Conservation (phyloP, 768 basidiomycete species). For the Guyanaporus albipodus region DNA sequence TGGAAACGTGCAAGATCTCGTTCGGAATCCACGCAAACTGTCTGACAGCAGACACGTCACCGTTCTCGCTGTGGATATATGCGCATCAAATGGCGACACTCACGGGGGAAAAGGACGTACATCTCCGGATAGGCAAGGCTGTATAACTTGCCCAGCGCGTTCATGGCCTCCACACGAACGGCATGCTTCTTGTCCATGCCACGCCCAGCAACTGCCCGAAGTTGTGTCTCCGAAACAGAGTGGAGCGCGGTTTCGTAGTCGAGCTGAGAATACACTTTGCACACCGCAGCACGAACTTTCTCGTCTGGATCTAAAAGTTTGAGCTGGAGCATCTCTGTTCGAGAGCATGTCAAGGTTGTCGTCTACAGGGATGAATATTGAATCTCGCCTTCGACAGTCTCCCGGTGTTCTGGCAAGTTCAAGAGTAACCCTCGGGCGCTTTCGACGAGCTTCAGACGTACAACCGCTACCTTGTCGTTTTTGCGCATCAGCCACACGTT, state of each 20-base stretch:
- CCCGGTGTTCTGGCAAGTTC: conserved; percentile 62
- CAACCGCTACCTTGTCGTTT: conserved; percentile 66
- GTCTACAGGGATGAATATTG: background rate
- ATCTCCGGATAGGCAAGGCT: conserved; percentile 84
- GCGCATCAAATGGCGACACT: conserved; percentile 1
- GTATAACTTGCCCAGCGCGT: conserved; percentile 73
- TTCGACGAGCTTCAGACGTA: conserved; percentile 80
- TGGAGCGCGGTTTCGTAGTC: conserved; percentile 92
- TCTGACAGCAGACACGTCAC: conserved; percentile 61
- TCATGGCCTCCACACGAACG: conserved; percentile 75
- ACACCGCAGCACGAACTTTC: conserved; percentile 80
- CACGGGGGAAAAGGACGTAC: conserved; percentile 43
- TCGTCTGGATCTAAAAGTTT: conserved; percentile 90
- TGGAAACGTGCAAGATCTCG: conserved; percentile 54
- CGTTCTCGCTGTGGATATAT: conserved; percentile 63
- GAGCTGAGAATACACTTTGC: conserved; percentile 73
- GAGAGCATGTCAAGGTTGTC: conserved; percentile 4
- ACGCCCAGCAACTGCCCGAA: conserved; percentile 65
- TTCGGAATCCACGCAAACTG: conserved; percentile 96
- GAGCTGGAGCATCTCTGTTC: conserved; percentile 49
- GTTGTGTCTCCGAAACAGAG: conserved; percentile 61
- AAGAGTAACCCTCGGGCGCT: conserved; percentile 55
- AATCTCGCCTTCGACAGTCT: conserved; percentile 66
- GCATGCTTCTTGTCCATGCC: conserved; percentile 77
- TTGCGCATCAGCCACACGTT: conserved; percentile 73